Evolutionary conservation across 768 basidiomycete genomes (phyloP).

Genomic region (Phylloporus arenicola): DNA sequence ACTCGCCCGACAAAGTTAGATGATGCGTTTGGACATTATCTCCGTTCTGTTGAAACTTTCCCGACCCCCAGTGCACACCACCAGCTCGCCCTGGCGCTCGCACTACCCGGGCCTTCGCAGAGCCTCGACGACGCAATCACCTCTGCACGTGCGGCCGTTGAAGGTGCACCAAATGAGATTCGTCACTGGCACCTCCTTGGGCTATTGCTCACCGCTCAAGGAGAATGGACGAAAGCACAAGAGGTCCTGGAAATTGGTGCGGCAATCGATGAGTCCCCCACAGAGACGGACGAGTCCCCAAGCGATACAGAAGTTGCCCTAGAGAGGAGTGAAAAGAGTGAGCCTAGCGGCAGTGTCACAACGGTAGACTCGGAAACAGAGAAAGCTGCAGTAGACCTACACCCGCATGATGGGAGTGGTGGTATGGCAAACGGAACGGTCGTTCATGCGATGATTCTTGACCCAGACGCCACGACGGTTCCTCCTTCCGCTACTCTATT

Average conservation of each 20-base stretch:
- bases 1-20: constrained; percentile 56
- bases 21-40: constrained; percentile 48
- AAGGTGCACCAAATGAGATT: constrained; percentile 55
- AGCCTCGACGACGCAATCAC: constrained; percentile 64
- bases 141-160: constrained; percentile 67
- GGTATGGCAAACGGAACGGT: not conserved
- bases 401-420: not conserved
- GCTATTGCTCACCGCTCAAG: constrained; percentile 68
- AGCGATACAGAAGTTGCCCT: constrained; percentile 20
- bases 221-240: constrained; percentile 73
- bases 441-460: constrained; percentile 27
- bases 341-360: not conserved
- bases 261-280: constrained; percentile 42
- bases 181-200: constrained; percentile 92
- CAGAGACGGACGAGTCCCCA: constrained; percentile 31
- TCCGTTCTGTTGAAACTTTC: constrained; percentile 41
- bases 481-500: constrained; percentile 43
- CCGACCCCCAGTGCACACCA: constrained; percentile 60
- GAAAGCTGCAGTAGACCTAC: not conserved
- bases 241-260: constrained; percentile 78
- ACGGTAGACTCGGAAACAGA: constrained; percentile 13
- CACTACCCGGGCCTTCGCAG: constrained; percentile 57
- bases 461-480: constrained; percentile 24
- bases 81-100: constrained; percentile 73
- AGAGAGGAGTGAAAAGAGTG: constrained; percentile 8